Evolutionary conservation across 169 alveolate genomes (phyloP), one percentile per base, ranked within the genome.

Genomic region (Cryptosporidium meleagridis): DNA sequence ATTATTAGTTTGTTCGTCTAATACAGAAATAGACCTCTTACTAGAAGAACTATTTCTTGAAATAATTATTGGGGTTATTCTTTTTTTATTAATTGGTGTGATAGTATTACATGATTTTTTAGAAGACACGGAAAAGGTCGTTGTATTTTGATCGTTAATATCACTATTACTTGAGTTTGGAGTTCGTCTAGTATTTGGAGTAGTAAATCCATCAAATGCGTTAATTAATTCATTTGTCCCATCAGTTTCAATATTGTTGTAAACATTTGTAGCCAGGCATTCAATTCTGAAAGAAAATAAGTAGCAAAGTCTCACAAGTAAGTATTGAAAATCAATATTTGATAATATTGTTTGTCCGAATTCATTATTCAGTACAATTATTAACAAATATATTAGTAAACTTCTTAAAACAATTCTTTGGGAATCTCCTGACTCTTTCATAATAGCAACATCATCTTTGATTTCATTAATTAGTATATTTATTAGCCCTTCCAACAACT

Each of bases 401-500:
- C 89, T 80, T 80, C 89, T 80, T 44, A 80, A 80, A 18, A 39
- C 0, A 16, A 62, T 59, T 59, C 89, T 61, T 39, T 80, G 89
- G 21, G 41, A 35, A 41, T 80, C 89, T 23, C 68, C 73, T 21
- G 75, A 62, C 44, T 80, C 89, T 44, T 45, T 80, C 51, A 26
- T 41, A 23, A 80, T 80, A 16, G 26, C 62, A 33, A 7, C 14
- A 2, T 59, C 89, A n/a, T 80, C 89, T 44, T 45, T 62, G 2
- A 80, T 62, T 44, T 80, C 89, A 62, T 26, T 23, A 7, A 80
- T 59, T 80, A 80, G 23, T 12, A 80, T 61, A 23, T 23, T 41
- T 33, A 80, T 65, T 12, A 62, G 39, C 26, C 45, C 69, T n/a
- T 31, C 18, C 29, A 65, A 62, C 9, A 80, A 51, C 29, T 62